Evolutionary conservation across 495 filamentous ascomycete species (phyloP).

Genomic region (Podospora didyma): DNA sequence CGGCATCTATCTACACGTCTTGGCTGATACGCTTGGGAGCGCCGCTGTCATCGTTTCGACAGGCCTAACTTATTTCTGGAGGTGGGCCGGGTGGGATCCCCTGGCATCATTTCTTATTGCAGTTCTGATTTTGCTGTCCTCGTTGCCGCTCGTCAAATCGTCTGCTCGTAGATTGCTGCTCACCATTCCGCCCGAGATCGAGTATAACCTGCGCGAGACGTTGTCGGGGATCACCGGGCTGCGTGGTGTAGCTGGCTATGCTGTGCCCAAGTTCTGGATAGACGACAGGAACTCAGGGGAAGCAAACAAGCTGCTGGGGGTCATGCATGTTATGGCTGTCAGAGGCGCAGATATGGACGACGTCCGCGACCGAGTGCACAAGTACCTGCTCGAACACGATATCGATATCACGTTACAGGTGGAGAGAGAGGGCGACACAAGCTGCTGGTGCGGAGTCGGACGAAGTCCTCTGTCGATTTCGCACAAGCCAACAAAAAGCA

Average conservation of each 20-base stretch:
- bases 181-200: constrained; percentile 76
- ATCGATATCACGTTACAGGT: constrained; percentile 72
- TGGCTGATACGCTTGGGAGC: constrained; percentile 92
- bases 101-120: constrained; percentile 92
- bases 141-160: constrained; percentile 80
- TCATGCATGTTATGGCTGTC: constrained; percentile 76
- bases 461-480: constrained; percentile 26
- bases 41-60: constrained; percentile 94
- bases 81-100: constrained; percentile 94
- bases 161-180: constrained; percentile 78
- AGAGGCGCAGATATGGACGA: constrained; percentile 70
- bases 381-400: constrained; percentile 55
- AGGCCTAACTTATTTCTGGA: constrained; percentile 74
- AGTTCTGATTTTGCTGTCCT: constrained; percentile 82
- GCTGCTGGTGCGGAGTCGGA: constrained; percentile 72
- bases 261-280: constrained; percentile 90
- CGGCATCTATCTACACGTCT: constrained; percentile 95
- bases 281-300: constrained; percentile 59
- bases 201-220: constrained; percentile 84
- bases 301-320: constrained; percentile 59
- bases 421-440: constrained; percentile 69
- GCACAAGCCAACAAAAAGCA: constrained; percentile 19
- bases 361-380: constrained; percentile 62
- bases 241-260: constrained; percentile 79
- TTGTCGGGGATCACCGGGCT: constrained; percentile 78